Percentiles rank a stretch among this genome's conserved stretches.
These are phyloP conservation scores for Chytridiales sp. DNA, from an alignment of 371 early-diverging fungal species.

Conservation along the genomic window DNA sequence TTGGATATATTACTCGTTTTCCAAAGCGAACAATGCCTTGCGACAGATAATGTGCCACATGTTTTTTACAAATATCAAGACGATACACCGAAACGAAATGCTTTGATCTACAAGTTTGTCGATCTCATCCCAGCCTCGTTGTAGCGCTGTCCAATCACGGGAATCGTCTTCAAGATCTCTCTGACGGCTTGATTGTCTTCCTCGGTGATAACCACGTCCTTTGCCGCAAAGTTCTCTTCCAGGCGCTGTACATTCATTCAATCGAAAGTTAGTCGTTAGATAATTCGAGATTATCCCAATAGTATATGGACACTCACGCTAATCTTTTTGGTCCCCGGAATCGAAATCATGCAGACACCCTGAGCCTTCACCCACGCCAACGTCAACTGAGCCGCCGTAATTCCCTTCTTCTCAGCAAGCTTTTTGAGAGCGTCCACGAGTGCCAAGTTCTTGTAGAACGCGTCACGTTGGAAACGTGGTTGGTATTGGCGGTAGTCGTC, in stretches of 20 bases:
- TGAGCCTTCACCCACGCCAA: conserved; percentile 60
- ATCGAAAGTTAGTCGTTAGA: background rate
- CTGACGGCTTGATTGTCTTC: conserved; percentile 52
- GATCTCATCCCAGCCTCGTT: conserved; percentile 22
- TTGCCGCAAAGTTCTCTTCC: conserved; percentile 52
- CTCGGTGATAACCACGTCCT: conserved; percentile 37
- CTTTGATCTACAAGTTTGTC: conserved; percentile 18
- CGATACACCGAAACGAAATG: background rate
- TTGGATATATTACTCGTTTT: no score
- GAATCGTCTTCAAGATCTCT: conserved; percentile 31
- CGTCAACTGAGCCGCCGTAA: conserved; percentile 48
- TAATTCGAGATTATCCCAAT: background rate
- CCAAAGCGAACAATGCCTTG: no score
- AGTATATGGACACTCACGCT: conserved; percentile 3
- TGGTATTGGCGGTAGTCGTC: conserved; percentile 49
- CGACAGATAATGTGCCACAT: no score
- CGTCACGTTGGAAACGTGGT: conserved; percentile 54
- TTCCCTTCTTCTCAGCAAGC: conserved; percentile 49
- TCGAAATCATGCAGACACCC: conserved; percentile 40
- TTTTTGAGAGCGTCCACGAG: conserved; percentile 51
- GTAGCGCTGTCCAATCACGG: conserved; percentile 45
- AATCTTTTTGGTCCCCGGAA: conserved; percentile 56
- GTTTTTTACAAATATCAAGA: no score
- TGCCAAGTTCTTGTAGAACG: conserved; percentile 56
- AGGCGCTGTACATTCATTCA: conserved; percentile 52